A percentile compares a stretch with the other conserved stretches of the same genome.
Evolutionary conservation across 1,284 basidiomycete genomes (phyloP).

Genomic region (Exobasidium rhododendri): DNA sequence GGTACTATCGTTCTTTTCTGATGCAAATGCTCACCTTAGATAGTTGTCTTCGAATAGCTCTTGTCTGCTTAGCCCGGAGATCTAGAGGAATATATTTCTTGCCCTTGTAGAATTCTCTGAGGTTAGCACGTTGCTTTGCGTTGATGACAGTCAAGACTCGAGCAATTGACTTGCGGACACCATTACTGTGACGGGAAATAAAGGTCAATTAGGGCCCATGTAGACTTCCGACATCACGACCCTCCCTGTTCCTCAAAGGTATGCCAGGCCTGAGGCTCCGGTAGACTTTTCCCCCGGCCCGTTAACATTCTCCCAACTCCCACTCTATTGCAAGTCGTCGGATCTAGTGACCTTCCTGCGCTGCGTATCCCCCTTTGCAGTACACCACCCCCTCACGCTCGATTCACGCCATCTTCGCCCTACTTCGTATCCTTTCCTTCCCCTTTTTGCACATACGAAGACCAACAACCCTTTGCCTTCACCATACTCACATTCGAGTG

Average conservation of each 20-base stretch:
- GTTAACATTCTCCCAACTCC: background rate
- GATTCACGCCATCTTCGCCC: no score
- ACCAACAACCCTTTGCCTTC: background rate
- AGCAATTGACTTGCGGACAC: slow-evolving; percentile 97
- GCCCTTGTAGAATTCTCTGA: slow-evolving; percentile 95
- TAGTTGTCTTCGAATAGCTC: slow-evolving; percentile 92
- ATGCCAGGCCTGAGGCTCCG: background rate
- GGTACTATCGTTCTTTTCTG: no score
- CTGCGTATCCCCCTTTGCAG: background rate
- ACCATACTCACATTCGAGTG: slow-evolving; percentile 88
- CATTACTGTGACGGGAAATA: slow-evolving; percentile 64
- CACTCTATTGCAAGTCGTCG: background rate
- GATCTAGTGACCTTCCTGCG: background rate
- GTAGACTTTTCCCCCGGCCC: background rate
- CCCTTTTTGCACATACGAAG: background rate
- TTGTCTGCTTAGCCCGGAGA: slow-evolving; percentile 96
- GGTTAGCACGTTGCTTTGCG: slow-evolving; percentile 94
- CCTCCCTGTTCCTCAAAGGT: no score
- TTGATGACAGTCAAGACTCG: slow-evolving; percentile 98
- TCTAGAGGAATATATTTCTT: slow-evolving; percentile 98
- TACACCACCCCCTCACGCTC: no score
- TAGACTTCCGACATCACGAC: no score
- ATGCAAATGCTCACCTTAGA: slow-evolving; percentile 70
- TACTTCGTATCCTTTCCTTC: background rate
- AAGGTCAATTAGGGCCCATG: no score